Conservation (phyloP, 1,139 yeast species). For the Oligophagozyma castellii region DNA sequence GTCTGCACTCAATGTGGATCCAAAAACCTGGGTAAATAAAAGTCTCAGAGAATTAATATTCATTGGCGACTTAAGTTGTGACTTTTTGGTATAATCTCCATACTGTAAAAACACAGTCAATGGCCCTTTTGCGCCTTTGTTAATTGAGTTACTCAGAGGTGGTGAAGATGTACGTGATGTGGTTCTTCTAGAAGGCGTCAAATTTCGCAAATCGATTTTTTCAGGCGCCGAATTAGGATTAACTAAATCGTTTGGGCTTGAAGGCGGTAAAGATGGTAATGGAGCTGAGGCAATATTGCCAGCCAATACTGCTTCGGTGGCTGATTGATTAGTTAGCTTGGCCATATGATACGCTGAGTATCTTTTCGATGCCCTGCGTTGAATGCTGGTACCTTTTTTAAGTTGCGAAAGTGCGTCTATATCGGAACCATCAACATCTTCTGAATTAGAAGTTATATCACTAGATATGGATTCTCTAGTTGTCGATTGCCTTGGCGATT, state of each 20-base stretch:
- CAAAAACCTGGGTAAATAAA: slow-evolving; percentile 75
- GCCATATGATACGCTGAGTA: slow-evolving; percentile 91
- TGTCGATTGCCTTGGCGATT: too few relatives aligned
- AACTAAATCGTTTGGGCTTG: too few relatives aligned
- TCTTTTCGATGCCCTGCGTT: slow-evolving; percentile 75
- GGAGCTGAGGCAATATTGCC: slow-evolving; percentile 13
- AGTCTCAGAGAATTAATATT: slow-evolving; percentile 55
- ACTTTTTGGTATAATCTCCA: too few relatives aligned
- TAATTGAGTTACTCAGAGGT: too few relatives aligned
- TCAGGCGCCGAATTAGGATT: too few relatives aligned
- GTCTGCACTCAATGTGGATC: slow-evolving; percentile 61
- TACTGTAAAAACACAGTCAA: too few relatives aligned
- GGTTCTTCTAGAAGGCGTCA: neutral
- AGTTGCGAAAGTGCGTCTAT: slow-evolving; percentile 49
- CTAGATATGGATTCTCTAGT: neutral
- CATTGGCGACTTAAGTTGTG: slow-evolving; percentile 36
- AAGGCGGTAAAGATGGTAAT: slow-evolving; percentile 1
- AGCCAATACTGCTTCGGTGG: slow-evolving; percentile 25
- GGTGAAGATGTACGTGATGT: too few relatives aligned
- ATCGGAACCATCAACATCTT: slow-evolving; percentile 3
- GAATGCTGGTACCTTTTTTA: slow-evolving; percentile 69
- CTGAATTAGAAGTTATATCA: neutral
- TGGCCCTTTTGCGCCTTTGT: too few relatives aligned
- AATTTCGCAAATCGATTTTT: neutral
- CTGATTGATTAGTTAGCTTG: slow-evolving; percentile 44